Evolutionary conservation across 768 basidiomycete species (phyloP), one percentile per base, ranked within the genome.

Genomic region (Collybiopsis confluens): DNA sequence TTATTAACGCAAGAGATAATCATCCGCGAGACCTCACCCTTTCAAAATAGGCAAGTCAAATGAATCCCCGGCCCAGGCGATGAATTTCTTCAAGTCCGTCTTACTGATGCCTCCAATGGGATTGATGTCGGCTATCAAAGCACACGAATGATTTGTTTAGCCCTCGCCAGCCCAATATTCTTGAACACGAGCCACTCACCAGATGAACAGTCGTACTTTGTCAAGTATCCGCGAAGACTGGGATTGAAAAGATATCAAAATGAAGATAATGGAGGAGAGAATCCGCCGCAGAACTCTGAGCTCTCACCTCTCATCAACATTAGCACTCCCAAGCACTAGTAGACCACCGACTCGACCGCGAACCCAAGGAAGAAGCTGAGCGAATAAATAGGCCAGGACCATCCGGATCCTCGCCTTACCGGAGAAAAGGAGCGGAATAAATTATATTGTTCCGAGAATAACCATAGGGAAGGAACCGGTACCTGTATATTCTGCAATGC

Each of bases 31-130:
- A 6, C 11, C 35, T 46, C 33, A 92, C 96, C 82, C 82, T 33
- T 72, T 75, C 41, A 99, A 75, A 54, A 98, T 80, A 0, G 95
- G 95, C 35, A 99, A 71, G 28, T 93, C 83, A 61, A 98, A 97
- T 1, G 83, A 75, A 50, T 71, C 74, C 56, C 81, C 73, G 1
- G 92, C 94, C 59, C 87, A 94, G 0, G 84, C 85, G 57, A 99
- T 97, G 66, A 98, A 98, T 60, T 85, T 87, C 75, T 97, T 99
- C 54, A 98, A 71, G 68, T 98, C 97, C 0, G 93, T 94, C 72
- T 99, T 98, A 67, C 92, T 96, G 65, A 99, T 98, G 0, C 90
- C 92, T 2, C 97, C 97, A 56, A 99, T 99, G 2, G 97, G 97
- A 68, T 99, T 99, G 64, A 99, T 85, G 66, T 99, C 97, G 56